These are phyloP conservation scores for Blastobotrys proliferans DNA, from an alignment of 1,139 yeast genomes.

Conservation along the genomic window DNA sequence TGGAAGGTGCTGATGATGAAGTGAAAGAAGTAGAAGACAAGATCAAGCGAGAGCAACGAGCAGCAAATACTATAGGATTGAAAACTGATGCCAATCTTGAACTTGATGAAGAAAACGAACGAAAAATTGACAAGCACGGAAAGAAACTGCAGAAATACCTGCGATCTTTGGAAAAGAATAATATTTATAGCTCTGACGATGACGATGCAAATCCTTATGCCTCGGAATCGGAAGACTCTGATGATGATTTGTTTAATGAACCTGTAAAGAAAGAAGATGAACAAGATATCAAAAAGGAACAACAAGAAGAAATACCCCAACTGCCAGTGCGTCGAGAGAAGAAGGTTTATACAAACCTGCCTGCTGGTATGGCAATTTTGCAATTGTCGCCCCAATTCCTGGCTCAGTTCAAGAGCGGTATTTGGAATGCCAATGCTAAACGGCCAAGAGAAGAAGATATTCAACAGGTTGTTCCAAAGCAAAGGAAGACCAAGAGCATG, in stretches of 20 bases:
- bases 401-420: slow-evolving; percentile 69
- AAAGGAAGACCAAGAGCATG: slow-evolving; percentile 34
- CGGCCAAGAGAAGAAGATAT: slow-evolving; percentile 38
- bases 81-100: slow-evolving; percentile 47
- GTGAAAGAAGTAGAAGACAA: slow-evolving; percentile 84
- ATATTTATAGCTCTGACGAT: slow-evolving; percentile 86
- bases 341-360: slow-evolving; percentile 37
- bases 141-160: slow-evolving; percentile 78
- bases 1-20: slow-evolving; percentile 96
- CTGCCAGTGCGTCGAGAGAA: slow-evolving; percentile 22
- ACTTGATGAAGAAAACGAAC: slow-evolving; percentile 56
- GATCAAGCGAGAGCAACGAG: slow-evolving; percentile 84
- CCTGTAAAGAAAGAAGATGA: slow-evolving; percentile 18
- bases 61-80: slow-evolving; percentile 64
- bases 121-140: slow-evolving; percentile 89
- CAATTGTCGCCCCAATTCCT: slow-evolving; percentile 61
- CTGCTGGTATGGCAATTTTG: slow-evolving; percentile 64
- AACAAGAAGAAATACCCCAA: slow-evolving; percentile 16
- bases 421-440: slow-evolving; percentile 71
- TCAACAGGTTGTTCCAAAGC: slow-evolving; percentile 35
- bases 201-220: slow-evolving; percentile 73
- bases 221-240: slow-evolving; percentile 50
- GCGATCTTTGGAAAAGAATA: slow-evolving; percentile 81
- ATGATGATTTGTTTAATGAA: slow-evolving; percentile 17
- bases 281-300: slow-evolving; percentile 17